Evolutionary conservation across 129 eudicot genomes (phyloP), one percentile per base, ranked within the genome.

Genomic region (Rutidosis leptorrhynchoides): DNA sequence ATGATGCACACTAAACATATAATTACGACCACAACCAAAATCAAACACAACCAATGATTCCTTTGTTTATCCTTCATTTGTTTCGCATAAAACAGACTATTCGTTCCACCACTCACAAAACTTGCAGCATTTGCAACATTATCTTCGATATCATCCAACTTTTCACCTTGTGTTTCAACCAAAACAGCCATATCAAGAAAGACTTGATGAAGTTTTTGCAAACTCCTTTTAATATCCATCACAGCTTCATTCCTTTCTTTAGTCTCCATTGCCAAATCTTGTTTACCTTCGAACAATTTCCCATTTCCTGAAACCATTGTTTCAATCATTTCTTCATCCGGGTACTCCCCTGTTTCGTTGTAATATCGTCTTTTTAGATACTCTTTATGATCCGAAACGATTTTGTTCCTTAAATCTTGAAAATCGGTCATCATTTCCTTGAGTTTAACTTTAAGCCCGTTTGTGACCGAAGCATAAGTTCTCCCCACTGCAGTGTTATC

Each of bases 121-220:
- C 86, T 81, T 70, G 85, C 89, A 15, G 95, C 96, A 22, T 23
- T 78, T 1, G 80, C 92, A 28, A 92, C 89, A 82, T 92, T 85
- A 20, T 64, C 75, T 79, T 92, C 96, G 37, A 92, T 92, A 37
- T 85, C 90, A 79, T 88, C 85, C 62, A 88, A 70, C 74, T 73
- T 70, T 20, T 79, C 81, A 1, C 96, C 98, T 61, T 92, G 98
- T 17, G 81, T 67, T 60, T 92, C 98, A n/a, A 92, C 94, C 77
- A 92, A 70, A 77, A 92, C 88, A 32, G 96, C 98, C 96, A 92
- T 85, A 77, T 92, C 98, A 46, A 92, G 95, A 75, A 92, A 92
- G 63, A 92, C 95, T 69, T 88, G 98, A 80, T 92, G 98, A 68
- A 92, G 87, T 65, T 72, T 83, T 30, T 81, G 71, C 89, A 92